Evolutionary conservation across 352 stramenopile genomes (phyloP).

Genomic region (Phytopythium montanum): DNA sequence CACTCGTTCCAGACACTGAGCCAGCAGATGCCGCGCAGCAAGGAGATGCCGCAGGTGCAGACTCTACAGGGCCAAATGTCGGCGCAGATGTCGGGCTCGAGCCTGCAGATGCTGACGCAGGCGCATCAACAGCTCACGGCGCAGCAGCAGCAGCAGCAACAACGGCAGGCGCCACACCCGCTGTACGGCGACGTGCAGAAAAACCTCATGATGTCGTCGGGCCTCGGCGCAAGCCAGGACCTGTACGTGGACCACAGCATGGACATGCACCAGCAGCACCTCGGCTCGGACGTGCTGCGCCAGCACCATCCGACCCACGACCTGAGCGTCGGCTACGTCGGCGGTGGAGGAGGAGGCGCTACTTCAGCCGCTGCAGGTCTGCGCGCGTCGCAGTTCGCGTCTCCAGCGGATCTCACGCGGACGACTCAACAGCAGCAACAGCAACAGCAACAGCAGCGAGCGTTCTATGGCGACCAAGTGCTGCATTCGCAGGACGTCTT

Average conservation of each 20-base stretch:
- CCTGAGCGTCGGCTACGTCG: slow-evolving; percentile 10
- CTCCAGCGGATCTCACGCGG: slow-evolving; percentile 18
- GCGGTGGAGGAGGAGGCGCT: too few relatives aligned
- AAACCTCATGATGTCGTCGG: slow-evolving; percentile 40
- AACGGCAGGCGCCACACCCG: slow-evolving; percentile 32
- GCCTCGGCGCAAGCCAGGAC: slow-evolving; percentile 34
- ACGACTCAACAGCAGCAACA: slow-evolving; percentile 18
- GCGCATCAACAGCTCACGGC: slow-evolving; percentile 34
- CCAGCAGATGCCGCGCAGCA: slow-evolving; percentile 29
- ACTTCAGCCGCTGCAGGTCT: slow-evolving; percentile 6
- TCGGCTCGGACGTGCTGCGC: slow-evolving; percentile 30
- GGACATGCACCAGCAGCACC: slow-evolving; percentile 38
- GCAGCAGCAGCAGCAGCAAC: slow-evolving; percentile 35
- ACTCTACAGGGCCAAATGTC: slow-evolving; percentile 12
- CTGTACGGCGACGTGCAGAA: slow-evolving; percentile 55
- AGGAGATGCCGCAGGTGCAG: slow-evolving; percentile 14
- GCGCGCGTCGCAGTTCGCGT: slow-evolving; percentile 20
- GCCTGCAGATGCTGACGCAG: slow-evolving; percentile 38
- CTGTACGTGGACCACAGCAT: slow-evolving; percentile 43
- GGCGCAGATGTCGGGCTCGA: slow-evolving; percentile 28
- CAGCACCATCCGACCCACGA: slow-evolving; percentile 39
- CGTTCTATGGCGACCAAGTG: slow-evolving; percentile 41
- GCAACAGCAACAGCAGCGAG: slow-evolving; percentile 24
- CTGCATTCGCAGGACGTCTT: slow-evolving; percentile 54
- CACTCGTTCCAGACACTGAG: slow-evolving; percentile 13